Evolutionary conservation across 805 yeast species (phyloP), one percentile per base, ranked within the genome.

Genomic region (Ogataea polymorpha): DNA sequence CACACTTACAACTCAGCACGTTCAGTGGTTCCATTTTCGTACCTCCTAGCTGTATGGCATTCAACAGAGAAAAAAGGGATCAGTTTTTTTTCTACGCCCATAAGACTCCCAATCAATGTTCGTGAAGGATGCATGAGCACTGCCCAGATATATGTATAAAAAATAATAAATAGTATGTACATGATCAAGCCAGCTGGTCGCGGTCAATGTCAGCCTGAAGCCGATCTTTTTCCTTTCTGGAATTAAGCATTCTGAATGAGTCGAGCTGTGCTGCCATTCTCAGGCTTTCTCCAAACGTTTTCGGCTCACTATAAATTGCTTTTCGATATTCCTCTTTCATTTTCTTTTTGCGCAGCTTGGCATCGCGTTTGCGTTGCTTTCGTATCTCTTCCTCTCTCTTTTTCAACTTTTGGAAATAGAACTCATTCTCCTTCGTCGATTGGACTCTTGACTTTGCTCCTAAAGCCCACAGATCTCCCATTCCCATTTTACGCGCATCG

Each of bases 391-490:
- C 62, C 43, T 62, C 68, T 44, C 66, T 67, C 35, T 58, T 58
- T 45, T 63, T 56, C 30, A 71, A 48, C 41, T 62, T 61, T 6
- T 55, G 62, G 18, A 53, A 56, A 30, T 49, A 53, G 35, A 50
- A 60, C 14, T 48, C 55, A 28, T 58, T 62, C 41, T 65, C 66
- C 29, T 65, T 62, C 31, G 56, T 61, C 4, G 69, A 66, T 34
- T 58, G 58, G 2, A 65, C 51, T 21, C 69, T 72, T 2, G 77
- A 68, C 58, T 83, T 84, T 2, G 80, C 80, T 25, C 74, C 85
- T 28, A 80, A 61, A 0, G 85, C 82, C 99, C 98, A 93, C 38
- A 82, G 63, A 59, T 93, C 99, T 16, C 96, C 96, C 56, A 77
- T 75, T n/a, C 62, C 63, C 0, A 87, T 77, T 60, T 93, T 91